Conservation (phyloP, 176 grass and related monocot species). For the Oropetium thomaeum region DNA sequence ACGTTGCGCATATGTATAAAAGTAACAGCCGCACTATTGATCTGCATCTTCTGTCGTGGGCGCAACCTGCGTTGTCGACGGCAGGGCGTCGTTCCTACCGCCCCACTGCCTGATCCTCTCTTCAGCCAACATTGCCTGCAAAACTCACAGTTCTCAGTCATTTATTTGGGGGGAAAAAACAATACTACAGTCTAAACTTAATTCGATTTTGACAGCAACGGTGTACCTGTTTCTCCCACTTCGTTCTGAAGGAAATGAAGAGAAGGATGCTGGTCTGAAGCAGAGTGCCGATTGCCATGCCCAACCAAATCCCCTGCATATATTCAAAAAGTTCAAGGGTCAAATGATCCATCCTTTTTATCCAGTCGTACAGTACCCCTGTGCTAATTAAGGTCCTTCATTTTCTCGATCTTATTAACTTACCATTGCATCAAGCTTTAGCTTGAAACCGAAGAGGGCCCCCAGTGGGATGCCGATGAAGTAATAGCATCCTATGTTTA, state of each 20-base stretch:
- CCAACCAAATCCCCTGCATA: constrained; percentile 93
- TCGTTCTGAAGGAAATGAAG: constrained; percentile 67
- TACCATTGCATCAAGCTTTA: constrained; percentile 52
- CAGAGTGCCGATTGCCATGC: constrained; percentile 79
- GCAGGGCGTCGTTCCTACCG: constrained; percentile 39
- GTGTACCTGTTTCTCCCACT: constrained; percentile 85
- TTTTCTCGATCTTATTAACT: background rate
- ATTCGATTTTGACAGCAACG: background rate
- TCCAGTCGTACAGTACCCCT: too few species aligned
- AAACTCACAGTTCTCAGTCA: background rate
- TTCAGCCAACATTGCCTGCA: constrained; percentile 60
- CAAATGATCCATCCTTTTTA: too few species aligned
- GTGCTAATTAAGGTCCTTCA: background rate
- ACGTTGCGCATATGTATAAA: background rate
- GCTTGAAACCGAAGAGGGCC: constrained; percentile 73
- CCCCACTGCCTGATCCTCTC: constrained; percentile 70
- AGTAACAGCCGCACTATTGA: background rate
- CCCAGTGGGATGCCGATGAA: constrained; percentile 77
- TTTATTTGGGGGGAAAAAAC: background rate
- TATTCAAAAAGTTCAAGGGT: background rate
- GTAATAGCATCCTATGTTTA: constrained; percentile 87
- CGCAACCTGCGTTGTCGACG: constrained; percentile 11
- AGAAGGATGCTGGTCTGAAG: constrained; percentile 65
- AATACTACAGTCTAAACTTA: background rate
- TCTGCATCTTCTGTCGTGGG: background rate